Conservation (phyloP, 106 monocot genomes). For the Allium sativum region DNA sequence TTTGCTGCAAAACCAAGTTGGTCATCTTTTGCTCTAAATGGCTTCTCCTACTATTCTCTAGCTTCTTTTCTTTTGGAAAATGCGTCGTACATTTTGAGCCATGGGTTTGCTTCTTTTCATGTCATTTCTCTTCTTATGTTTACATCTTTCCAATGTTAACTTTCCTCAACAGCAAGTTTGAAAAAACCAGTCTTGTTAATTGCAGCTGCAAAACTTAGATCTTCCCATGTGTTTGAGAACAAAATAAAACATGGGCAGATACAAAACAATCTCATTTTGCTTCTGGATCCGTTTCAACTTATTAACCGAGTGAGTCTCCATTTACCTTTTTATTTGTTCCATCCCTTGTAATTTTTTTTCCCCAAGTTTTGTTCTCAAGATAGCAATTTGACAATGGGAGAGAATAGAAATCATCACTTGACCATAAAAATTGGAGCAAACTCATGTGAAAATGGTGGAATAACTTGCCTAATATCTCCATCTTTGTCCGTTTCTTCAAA, state of each 20-base stretch:
- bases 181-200: neutral
- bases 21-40: conserved; percentile 1
- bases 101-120: conserved; percentile 6
- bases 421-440: conserved; percentile 39
- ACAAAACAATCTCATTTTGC: neutral
- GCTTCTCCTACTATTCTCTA: neutral
- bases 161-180: neutral
- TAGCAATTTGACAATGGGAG: conserved; percentile 4
- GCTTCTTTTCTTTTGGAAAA: conserved; percentile 1
- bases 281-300: neutral
- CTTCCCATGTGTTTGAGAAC: conserved; percentile 1
- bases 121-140: conserved; percentile 1
- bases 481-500: conserved; percentile 46
- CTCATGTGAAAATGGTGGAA: conserved; percentile 12
- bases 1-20: neutral
- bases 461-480: conserved; percentile 40
- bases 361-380: neutral
- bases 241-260: neutral
- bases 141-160: neutral
- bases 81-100: neutral
- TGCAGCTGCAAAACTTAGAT: neutral
- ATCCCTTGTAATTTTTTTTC: neutral
- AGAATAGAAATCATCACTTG: conserved; percentile 16
- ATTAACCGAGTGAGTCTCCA: neutral
- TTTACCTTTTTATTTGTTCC: neutral